Percentiles rank a stretch among this genome's conserved stretches.
Evolutionary conservation across 2,329 filamentous ascomycete species (phyloP).

Genomic region (Penicillium frequentans): DNA sequence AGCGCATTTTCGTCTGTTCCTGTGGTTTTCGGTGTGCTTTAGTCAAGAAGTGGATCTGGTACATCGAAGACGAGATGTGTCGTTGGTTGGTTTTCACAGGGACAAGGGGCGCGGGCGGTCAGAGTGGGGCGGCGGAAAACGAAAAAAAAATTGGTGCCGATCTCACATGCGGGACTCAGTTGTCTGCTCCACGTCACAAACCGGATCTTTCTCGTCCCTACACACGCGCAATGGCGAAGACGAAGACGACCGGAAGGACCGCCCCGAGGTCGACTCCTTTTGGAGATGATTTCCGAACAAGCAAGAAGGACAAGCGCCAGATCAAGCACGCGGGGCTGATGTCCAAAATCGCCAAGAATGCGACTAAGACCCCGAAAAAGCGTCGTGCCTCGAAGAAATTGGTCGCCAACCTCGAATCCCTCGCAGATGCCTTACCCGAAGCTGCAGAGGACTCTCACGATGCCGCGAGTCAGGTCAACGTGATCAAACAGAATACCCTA

Average conservation of each 20-base stretch:
- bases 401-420: slow-evolving; percentile 68
- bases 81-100: slow-evolving; percentile 2
- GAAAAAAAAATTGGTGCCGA: slow-evolving; percentile 4
- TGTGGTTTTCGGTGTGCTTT: not conserved
- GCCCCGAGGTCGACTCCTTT: slow-evolving; percentile 17
- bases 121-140: slow-evolving; percentile 1
- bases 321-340: slow-evolving; percentile 82
- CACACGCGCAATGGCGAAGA: slow-evolving; percentile 11
- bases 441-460: slow-evolving; percentile 50
- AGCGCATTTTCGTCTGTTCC: slow-evolving; percentile 11
- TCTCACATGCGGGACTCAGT: slow-evolving; percentile 10
- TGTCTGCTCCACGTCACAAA: slow-evolving; percentile 4
- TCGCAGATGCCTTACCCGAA: slow-evolving; percentile 79
- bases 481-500: slow-evolving; percentile 74
- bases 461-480: slow-evolving; percentile 57
- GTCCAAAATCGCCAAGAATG: slow-evolving; percentile 68
- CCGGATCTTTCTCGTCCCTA: slow-evolving; percentile 15
- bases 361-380: slow-evolving; percentile 59
- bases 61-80: not conserved
- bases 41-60: not conserved
- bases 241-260: slow-evolving; percentile 9
- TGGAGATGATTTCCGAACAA: slow-evolving; percentile 59
- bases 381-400: slow-evolving; percentile 75
- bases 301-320: slow-evolving; percentile 78
- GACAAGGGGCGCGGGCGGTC: slow-evolving; percentile 17